Percentiles rank a stretch among this genome's conserved stretches.
Conservation (phyloP, 1,139 yeast species). For the Geotrichum klebahnii region DNA sequence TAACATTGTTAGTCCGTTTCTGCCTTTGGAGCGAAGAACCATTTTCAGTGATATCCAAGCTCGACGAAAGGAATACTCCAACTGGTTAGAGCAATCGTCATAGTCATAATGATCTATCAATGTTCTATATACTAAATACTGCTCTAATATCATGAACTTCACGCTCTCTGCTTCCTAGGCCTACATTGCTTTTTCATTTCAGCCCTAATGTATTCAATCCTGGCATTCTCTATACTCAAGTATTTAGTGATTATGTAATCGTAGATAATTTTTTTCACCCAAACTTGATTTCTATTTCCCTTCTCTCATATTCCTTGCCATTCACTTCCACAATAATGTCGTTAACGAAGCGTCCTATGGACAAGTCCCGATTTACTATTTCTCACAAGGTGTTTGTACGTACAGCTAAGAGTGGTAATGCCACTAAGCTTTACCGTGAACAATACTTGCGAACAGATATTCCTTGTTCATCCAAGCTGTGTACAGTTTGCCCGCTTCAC, state of each 20-base stretch:
- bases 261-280: not conserved
- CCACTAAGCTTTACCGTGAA: constrained; percentile 86
- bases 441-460: constrained; percentile 89
- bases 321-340: constrained; percentile 17
- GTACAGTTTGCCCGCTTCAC: constrained; percentile 52
- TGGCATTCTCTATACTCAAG: not conserved
- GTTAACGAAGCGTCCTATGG: constrained; percentile 25
- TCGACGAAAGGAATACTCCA: constrained; percentile 32
- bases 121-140: not conserved
- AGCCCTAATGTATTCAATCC: not conserved
- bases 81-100: constrained; percentile 28
- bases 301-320: not conserved
- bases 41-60: constrained; percentile 35
- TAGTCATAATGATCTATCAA: not conserved
- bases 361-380: constrained; percentile 23
- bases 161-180: not conserved
- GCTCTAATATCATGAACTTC: not conserved
- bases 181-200: not conserved
- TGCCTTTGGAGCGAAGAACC: constrained; percentile 36
- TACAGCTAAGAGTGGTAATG: constrained; percentile 77
- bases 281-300: not conserved
- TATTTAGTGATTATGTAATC: constrained; percentile 1
- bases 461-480: constrained; percentile 77
- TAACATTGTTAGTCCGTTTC: constrained; percentile 29
- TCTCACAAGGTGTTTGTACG: constrained; percentile 88